Conservation (phyloP, 805 yeast genomes). For the Candida tibetensis region DNA sequence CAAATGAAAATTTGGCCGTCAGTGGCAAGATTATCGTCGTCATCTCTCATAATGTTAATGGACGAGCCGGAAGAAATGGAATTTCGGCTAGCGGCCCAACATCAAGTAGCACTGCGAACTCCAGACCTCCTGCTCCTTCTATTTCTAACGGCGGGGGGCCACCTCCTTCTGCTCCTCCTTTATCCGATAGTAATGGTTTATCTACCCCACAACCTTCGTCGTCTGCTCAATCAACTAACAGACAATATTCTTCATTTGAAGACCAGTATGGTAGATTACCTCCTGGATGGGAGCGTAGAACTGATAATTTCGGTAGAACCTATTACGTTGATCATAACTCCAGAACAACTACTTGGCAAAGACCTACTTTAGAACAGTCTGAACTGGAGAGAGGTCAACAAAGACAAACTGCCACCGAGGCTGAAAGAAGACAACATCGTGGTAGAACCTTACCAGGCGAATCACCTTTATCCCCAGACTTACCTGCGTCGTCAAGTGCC, state of each 20-base stretch:
- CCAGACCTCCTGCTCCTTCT: conserved; percentile 10
- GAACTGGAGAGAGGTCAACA: conserved; percentile 68
- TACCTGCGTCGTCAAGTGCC: conserved; percentile 29
- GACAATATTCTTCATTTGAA: conserved; percentile 90
- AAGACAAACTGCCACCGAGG: conserved; percentile 69
- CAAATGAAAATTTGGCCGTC: conserved; percentile 90
- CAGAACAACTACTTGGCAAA: conserved; percentile 97
- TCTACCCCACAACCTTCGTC: conserved; percentile 12
- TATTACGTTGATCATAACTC: conserved; percentile 98
- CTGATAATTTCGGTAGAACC: conserved; percentile 95
- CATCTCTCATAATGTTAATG: conserved; percentile 45
- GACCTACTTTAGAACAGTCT: conserved; percentile 82
- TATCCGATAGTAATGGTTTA: conserved; percentile 14
- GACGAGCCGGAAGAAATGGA: conserved; percentile 13
- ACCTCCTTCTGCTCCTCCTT: conserved; percentile 12
- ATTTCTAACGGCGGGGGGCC: conserved; percentile 9
- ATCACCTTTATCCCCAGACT: conserved; percentile 32
- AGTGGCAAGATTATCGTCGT: conserved; percentile 87
- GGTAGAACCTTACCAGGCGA: conserved; percentile 84
- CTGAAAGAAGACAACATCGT: conserved; percentile 87
- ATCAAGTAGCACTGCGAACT: conserved; percentile 14
- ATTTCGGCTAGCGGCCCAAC: conserved; percentile 16
- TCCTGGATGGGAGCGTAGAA: conserved; percentile 98
- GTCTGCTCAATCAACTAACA: conserved; percentile 24
- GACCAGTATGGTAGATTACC: conserved; percentile 96